Evolutionary conservation across 2,329 filamentous ascomycete species (phyloP), one percentile per base, ranked within the genome.

Genomic region (Aspergillus chevalieri): DNA sequence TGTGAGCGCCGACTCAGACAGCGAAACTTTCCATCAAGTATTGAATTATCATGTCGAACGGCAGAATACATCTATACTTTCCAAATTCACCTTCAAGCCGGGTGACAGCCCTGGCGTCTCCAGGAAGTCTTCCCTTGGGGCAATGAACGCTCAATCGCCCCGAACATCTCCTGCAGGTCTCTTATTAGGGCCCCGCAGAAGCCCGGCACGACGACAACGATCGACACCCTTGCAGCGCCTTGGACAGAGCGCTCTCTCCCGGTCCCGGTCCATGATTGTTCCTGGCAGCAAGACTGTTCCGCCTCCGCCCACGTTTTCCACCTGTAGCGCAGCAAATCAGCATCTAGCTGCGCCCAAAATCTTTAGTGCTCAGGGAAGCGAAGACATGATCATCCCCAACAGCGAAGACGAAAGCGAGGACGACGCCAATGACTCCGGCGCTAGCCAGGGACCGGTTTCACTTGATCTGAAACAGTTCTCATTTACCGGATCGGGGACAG

Each of bases 341-440:
- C n/a, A 7, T 45, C 14, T 21, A 4, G 17, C 22, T 6, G 17
- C 22, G 15, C 24, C n/a, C 28, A 30, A 12, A 9, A 4, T 17
- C 42, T n/a, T 10, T 44, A n/a, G 24, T 49, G 47, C 41, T 41
- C 64, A 65, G 42, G 78, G 78, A 2, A 80, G 78, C 51, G 78
- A 80, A 56, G 78, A 80, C 55, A 57, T 73, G 34, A 73, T 80
- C 17, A 60, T 78, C 36, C 75, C 74, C 17, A 70, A 75, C 49
- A 79, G 75, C 45, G 77, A 79, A 39, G 74, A 73, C 3, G 66
- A 68, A 41, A 41, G 38, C n/a, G 64, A 68, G 12, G 63, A 63
- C 8, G 62, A 62, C 15, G 51, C 51, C 2, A 55, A 51, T 21
- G 49, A 45, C 10, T 24, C 42, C 5, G 48, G 42, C 21, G 51